Base-by-base conservation (phyloP, 805 yeast species). In the Metschnikowia continentalis region DNA sequence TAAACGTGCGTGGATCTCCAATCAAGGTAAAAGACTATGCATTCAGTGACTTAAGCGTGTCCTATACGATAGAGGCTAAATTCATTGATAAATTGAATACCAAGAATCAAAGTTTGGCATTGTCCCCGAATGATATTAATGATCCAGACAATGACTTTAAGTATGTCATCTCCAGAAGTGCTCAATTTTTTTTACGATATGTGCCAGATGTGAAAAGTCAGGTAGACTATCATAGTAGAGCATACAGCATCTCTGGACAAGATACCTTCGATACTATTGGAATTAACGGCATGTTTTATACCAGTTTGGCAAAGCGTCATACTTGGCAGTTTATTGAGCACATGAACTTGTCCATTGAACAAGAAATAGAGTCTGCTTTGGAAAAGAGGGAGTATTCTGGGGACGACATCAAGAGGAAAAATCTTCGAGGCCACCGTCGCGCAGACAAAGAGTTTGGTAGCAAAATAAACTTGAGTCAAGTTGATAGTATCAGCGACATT, bases 1-100 rank as follows among this genome's bases (percentile, higher is more conserved):
- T 76, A 11, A 69, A 70, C n/a, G 59, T 67, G 1, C 56, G 71
- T 35, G 87, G 86, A 1, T 72, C 81, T 0, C 86, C 87, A 1
- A 63, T 83, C 3, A 61, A 76, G 49, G 75, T 80, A 2, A 67
- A 65, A 11, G 88, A 83, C 64, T 64, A 72, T 41, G 59, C 72
- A 7, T 64, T 66, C 32, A 80, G 75, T 3, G 72, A 72, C 48
- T 51, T 76, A 23, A 77, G 82, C 37, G 64, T 81, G 14, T 67
- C 77, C 30, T 82, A 82, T 58, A 69, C 79, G 2, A 70, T 83
- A 17, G 82, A 78, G 52, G 81, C 82, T n/a, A 75, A 76, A 49
- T 67, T 81, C 42, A 77, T 82, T 26, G 86, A 83, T 46, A 69
- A 72, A 50, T 40, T 64, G 35, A 63, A 68, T 48, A 65, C 67